These are phyloP conservation scores for Claviceps quebecensis DNA, from an alignment of 2,329 filamentous ascomycete genomes.

Conservation along the genomic window DNA sequence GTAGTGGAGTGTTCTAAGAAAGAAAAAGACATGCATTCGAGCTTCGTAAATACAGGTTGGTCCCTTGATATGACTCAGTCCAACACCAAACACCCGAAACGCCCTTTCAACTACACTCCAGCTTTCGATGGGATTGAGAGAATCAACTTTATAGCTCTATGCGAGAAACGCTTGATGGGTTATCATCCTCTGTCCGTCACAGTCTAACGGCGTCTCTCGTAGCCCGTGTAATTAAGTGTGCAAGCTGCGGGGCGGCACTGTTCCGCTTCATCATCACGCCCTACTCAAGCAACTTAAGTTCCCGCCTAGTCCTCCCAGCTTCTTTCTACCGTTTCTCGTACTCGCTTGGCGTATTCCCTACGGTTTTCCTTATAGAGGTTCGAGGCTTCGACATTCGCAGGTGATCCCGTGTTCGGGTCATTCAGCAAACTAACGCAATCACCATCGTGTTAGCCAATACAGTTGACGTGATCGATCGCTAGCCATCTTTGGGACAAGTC, in stretches of 20 bases:
- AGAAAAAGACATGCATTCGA: conserved; percentile 4
- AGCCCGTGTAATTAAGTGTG: too few species aligned
- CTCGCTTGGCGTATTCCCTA: conserved; percentile 89
- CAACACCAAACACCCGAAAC: conserved; percentile 20
- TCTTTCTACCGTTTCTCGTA: conserved; percentile 95
- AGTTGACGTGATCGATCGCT: too few species aligned
- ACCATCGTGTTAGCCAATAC: too few species aligned
- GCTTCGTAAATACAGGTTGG: conserved; percentile 4
- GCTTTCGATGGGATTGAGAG: neutral
- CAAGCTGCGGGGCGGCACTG: neutral
- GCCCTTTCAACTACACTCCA: conserved; percentile 11
- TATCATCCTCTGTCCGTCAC: neutral
- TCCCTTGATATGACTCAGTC: conserved; percentile 19
- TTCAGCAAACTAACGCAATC: conserved; percentile 60
- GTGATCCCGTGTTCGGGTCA: conserved; percentile 96
- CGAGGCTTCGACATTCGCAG: conserved; percentile 93
- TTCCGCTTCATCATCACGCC: neutral
- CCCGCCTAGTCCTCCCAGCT: conserved; percentile 77
- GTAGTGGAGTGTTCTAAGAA: too few species aligned
- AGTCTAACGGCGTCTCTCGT: neutral
- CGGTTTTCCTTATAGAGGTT: conserved; percentile 98
- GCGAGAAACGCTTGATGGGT: neutral
- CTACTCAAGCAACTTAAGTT: neutral
- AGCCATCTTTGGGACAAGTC: neutral
- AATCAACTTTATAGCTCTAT: neutral